Evolutionary conservation across 1,284 basidiomycete genomes (phyloP).

Genomic region (Leccinum laetum): DNA sequence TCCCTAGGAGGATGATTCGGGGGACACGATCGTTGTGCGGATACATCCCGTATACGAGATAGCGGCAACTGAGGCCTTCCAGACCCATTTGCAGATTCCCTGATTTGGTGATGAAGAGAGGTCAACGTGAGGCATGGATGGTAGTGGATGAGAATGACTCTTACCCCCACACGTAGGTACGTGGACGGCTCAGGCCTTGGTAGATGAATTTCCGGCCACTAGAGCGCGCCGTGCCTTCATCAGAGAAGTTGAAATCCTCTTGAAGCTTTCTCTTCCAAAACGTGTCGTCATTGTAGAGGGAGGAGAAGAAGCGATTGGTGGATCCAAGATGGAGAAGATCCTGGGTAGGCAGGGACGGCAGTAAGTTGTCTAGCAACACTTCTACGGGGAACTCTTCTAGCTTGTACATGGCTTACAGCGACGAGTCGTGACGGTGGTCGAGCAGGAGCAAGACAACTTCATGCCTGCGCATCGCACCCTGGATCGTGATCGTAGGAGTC

Average conservation of each 20-base stretch:
- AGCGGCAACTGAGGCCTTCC: conserved; percentile 43
- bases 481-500: no score
- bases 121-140: conserved; percentile 4
- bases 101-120: conserved; percentile 29
- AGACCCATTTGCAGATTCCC: conserved; percentile 57
- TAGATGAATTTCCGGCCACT: conserved; percentile 83
- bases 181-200: conserved; percentile 58
- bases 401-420: conserved; percentile 29
- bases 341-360: conserved; percentile 58
- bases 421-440: background rate
- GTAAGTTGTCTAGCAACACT: conserved; percentile 70
- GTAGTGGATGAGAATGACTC: conserved; percentile 19
- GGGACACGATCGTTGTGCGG: no score
- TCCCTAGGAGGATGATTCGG: no score
- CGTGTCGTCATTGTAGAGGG: conserved; percentile 68
- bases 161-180: conserved; percentile 83
- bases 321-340: conserved; percentile 60
- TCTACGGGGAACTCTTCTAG: conserved; percentile 66
- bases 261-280: conserved; percentile 77
- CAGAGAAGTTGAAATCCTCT: conserved; percentile 79
- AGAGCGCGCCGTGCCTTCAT: conserved; percentile 64
- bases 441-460: conserved; percentile 3
- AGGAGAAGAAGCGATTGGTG: conserved; percentile 58
- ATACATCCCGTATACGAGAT: conserved; percentile 41
- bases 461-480: no score